Conservation (phyloP, 306 rosid species). For the Prunus armeniaca region DNA sequence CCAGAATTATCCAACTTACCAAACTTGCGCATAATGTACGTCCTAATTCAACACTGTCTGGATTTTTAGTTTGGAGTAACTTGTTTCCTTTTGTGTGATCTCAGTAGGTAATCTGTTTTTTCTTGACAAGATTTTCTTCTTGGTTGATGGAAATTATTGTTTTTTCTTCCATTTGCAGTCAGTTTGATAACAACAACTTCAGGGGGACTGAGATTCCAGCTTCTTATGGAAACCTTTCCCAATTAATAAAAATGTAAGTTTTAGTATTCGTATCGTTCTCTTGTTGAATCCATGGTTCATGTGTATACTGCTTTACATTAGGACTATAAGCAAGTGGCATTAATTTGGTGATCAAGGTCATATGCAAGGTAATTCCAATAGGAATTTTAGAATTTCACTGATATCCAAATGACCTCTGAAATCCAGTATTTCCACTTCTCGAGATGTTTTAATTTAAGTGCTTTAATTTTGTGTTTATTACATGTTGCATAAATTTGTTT, state of each 20-base stretch:
- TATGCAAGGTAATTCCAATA: no score
- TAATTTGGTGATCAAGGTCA: not conserved
- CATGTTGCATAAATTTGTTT: not conserved
- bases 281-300: not conserved
- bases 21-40: conserved; percentile 31
- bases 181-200: conserved; percentile 88
- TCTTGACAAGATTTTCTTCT: not conserved
- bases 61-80: not conserved
- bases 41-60: conserved; percentile 4
- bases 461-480: not conserved
- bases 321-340: not conserved
- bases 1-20: conserved; percentile 31
- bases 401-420: not conserved
- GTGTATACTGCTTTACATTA: not conserved
- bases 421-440: not conserved
- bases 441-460: not conserved
- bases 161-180: conserved; percentile 52
- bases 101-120: not conserved
- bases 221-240: conserved; percentile 51
- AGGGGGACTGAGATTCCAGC: conserved; percentile 61
- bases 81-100: not conserved
- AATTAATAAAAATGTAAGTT: conserved; percentile 75
- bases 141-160: not conserved
- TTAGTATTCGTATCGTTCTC: not conserved
- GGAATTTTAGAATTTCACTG: not conserved